Percentiles rank a stretch among this genome's conserved stretches.
Conservation (phyloP, 73 alveolate genomes). For the Paramecium tetraurelia region DNA sequence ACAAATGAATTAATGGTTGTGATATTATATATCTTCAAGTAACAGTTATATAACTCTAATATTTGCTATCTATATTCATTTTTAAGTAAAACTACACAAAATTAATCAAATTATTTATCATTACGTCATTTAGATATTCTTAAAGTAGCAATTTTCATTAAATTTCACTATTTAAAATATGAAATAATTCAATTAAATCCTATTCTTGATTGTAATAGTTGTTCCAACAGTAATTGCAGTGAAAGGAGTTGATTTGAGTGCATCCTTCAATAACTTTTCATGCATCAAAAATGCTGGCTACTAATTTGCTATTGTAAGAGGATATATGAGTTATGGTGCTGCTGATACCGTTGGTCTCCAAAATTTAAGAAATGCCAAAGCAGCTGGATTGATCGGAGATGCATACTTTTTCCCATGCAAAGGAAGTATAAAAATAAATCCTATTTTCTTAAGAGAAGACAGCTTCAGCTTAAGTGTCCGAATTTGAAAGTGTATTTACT, state of each 20-base stretch:
- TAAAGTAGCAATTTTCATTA: neutral
- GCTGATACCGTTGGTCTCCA: slow-evolving; percentile 68
- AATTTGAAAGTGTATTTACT: slow-evolving; percentile 56
- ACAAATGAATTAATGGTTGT: neutral
- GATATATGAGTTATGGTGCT: slow-evolving; percentile 77
- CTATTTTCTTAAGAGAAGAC: slow-evolving; percentile 39
- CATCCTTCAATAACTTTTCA: slow-evolving; percentile 54
- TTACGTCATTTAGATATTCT: neutral
- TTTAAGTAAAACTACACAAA: neutral
- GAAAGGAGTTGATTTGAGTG: slow-evolving; percentile 54
- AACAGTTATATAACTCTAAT: neutral
- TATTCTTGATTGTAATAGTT: neutral
- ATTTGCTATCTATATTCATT: neutral
- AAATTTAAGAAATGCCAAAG: slow-evolving; percentile 69
- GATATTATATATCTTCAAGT: neutral
- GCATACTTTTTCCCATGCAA: slow-evolving; percentile 82
- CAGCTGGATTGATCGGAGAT: slow-evolving; percentile 81
- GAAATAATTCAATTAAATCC: neutral
- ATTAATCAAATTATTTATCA: neutral
- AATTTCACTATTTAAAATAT: neutral
- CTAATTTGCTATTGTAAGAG: slow-evolving; percentile 74
- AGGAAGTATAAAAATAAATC: neutral
- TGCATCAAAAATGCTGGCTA: slow-evolving; percentile 69
- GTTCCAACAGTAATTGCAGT: slow-evolving; percentile 36
- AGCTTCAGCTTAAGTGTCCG: slow-evolving; percentile 63